A percentile compares a stretch with the other conserved stretches of the same genome.
These are phyloP conservation scores for Zalaria sp. DNA, from an alignment of 2,329 filamentous ascomycete genomes.

Conservation along the genomic window DNA sequence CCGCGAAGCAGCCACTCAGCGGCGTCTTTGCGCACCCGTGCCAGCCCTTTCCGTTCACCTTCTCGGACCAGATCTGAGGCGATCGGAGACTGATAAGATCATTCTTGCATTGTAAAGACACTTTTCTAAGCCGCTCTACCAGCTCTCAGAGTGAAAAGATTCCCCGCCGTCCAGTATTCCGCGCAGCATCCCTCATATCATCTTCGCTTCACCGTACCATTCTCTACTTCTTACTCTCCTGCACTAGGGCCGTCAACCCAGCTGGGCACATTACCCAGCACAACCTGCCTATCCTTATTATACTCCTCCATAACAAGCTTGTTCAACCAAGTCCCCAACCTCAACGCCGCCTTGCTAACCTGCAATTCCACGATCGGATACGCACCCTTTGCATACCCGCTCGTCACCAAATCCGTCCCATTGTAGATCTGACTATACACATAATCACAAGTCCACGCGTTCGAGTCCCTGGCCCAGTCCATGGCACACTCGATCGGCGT, in stretches of 20 bases:
- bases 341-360: conserved; percentile 25
- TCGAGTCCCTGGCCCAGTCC: conserved; percentile 24
- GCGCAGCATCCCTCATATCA: no score
- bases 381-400: conserved; percentile 23
- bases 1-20: no score
- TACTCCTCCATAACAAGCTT: conserved; percentile 14
- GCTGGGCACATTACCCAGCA: background rate
- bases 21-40: no score
- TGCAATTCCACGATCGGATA: conserved; percentile 26
- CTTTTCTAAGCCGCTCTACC: no score
- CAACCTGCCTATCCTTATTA: background rate
- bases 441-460: conserved; percentile 25
- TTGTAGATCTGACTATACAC: conserved; percentile 20
- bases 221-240: background rate
- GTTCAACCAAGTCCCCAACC: conserved; percentile 25
- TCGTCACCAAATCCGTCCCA: conserved; percentile 18
- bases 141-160: no score
- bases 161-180: no score
- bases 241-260: background rate
- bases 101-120: no score
- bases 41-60: no score
- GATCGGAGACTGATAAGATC: no score
- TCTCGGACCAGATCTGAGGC: no score
- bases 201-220: no score
- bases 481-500: conserved; percentile 20